These are phyloP conservation scores for Thalassiosira mediterranea DNA, from an alignment of 352 stramenopile genomes.

Conservation along the genomic window DNA sequence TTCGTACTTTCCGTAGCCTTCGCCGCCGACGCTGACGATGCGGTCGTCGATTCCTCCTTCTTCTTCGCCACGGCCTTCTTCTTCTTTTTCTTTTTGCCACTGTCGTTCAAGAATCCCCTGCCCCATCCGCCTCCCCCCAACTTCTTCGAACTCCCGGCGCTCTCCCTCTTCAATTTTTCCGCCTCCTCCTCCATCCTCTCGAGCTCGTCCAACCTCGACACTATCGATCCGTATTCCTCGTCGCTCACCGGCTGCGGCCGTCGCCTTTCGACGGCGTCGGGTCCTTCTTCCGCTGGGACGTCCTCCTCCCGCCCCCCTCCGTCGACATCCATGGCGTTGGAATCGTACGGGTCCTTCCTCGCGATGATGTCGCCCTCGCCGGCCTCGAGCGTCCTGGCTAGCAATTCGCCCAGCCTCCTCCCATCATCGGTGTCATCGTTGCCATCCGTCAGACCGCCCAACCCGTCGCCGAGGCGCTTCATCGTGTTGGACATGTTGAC, in stretches of 20 bases:
- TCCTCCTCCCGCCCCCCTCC: no score
- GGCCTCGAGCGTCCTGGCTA: conserved; percentile 31
- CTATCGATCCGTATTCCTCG: conserved; percentile 29
- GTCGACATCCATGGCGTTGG: no score
- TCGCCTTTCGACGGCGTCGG: not conserved
- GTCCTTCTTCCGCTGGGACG: not conserved
- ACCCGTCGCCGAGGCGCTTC: conserved; percentile 44
- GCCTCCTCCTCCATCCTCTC: conserved; percentile 54
- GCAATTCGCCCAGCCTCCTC: conserved; percentile 19
- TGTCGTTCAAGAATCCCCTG: conserved; percentile 59
- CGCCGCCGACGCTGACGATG: no score
- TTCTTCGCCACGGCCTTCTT: no score
- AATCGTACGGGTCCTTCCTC: no score
- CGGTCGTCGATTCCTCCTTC: conserved; percentile 6
- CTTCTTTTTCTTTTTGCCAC: not conserved
- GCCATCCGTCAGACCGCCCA: conserved; percentile 20
- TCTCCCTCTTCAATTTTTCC: conserved; percentile 24
- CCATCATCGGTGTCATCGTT: conserved; percentile 7
- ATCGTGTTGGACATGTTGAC: conserved; percentile 66
- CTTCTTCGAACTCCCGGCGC: conserved; percentile 34
- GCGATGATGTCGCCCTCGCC: conserved; percentile 14
- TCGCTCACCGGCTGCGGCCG: not conserved
- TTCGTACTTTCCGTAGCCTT: no score
- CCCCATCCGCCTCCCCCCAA: conserved; percentile 39
- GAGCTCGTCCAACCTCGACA: conserved; percentile 56